These are phyloP conservation scores for Setomelanomma holmii DNA, from an alignment of 2,329 filamentous ascomycete species.

Conservation along the genomic window DNA sequence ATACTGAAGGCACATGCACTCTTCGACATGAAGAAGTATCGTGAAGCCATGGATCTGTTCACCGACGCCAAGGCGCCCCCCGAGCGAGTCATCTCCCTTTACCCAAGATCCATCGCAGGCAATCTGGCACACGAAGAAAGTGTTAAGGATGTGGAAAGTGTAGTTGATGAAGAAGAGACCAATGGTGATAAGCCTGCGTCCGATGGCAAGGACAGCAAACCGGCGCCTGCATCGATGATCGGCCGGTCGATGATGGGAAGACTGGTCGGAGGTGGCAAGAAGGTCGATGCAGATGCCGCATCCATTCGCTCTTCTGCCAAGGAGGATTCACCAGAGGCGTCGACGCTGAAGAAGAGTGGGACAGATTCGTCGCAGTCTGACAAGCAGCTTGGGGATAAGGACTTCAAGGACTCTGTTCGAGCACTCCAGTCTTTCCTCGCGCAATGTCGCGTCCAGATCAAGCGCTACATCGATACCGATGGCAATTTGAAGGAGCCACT, in stretches of 20 bases:
- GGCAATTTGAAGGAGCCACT: slow-evolving; percentile 66
- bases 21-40: slow-evolving; percentile 83
- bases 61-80: slow-evolving; percentile 89
- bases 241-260: slow-evolving; percentile 56
- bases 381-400: slow-evolving; percentile 72
- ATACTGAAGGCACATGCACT: slow-evolving; percentile 88
- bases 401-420: slow-evolving; percentile 79
- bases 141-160: slow-evolving; percentile 55
- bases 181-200: slow-evolving; percentile 26
- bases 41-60: slow-evolving; percentile 87
- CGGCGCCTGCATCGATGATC: slow-evolving; percentile 35
- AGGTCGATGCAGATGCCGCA: slow-evolving; percentile 57
- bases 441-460: slow-evolving; percentile 74
- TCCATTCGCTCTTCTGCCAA: slow-evolving; percentile 68
- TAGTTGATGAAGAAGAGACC: slow-evolving; percentile 35
- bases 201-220: slow-evolving; percentile 34
- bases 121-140: slow-evolving; percentile 71
- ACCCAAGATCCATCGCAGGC: slow-evolving; percentile 83
- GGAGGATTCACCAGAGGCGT: slow-evolving; percentile 63
- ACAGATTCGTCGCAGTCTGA: slow-evolving; percentile 58
- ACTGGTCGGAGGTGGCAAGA: slow-evolving; percentile 54
- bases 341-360: slow-evolving; percentile 58
- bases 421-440: slow-evolving; percentile 89
- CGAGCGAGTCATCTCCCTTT: slow-evolving; percentile 84
- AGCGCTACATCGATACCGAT: slow-evolving; percentile 66